Evolutionary conservation across 495 filamentous ascomycete species (phyloP).

Genomic region (Friedmanniomyces endolithicus): DNA sequence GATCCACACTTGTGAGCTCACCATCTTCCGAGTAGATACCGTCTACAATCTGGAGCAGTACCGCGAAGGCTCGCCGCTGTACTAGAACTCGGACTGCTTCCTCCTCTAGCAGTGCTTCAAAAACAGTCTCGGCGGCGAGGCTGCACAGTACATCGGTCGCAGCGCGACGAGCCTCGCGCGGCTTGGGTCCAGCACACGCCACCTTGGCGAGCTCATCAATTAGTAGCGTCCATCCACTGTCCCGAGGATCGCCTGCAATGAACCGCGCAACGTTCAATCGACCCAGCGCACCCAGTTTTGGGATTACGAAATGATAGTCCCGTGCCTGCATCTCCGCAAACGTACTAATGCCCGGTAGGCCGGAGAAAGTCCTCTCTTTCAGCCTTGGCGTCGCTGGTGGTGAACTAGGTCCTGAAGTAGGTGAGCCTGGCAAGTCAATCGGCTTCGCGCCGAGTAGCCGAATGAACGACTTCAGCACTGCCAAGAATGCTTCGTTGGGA

Average conservation of each 20-base stretch:
- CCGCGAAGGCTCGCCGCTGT: slow-evolving; percentile 57
- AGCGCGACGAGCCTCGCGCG: slow-evolving; percentile 58
- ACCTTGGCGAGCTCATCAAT: slow-evolving; percentile 53
- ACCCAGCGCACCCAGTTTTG: slow-evolving; percentile 67
- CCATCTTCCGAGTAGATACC: slow-evolving; percentile 39
- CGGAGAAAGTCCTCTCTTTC: slow-evolving; percentile 37
- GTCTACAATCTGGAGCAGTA: slow-evolving; percentile 46
- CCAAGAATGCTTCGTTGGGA: slow-evolving; percentile 66
- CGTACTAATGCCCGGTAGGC: slow-evolving; percentile 33
- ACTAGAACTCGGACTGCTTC: slow-evolving; percentile 42
- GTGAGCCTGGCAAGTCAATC: not conserved
- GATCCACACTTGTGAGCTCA: slow-evolving; percentile 45
- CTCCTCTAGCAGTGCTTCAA: slow-evolving; percentile 20
- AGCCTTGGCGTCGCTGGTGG: slow-evolving; percentile 30
- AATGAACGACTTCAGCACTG: slow-evolving; percentile 63
- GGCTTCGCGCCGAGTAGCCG: slow-evolving; percentile 22
- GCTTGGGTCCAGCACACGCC: slow-evolving; percentile 55
- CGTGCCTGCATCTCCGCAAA: slow-evolving; percentile 35
- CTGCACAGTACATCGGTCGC: slow-evolving; percentile 46
- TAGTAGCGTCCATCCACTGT: slow-evolving; percentile 65
- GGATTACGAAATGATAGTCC: slow-evolving; percentile 65
- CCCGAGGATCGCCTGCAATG: slow-evolving; percentile 46
- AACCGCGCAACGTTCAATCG: slow-evolving; percentile 68
- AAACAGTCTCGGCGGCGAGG: slow-evolving; percentile 31
- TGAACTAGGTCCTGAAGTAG: not conserved